Base-by-base conservation (phyloP, 2,329 filamentous ascomycete genomes). In the Phaeosphaeriaceae sp. region DNA sequence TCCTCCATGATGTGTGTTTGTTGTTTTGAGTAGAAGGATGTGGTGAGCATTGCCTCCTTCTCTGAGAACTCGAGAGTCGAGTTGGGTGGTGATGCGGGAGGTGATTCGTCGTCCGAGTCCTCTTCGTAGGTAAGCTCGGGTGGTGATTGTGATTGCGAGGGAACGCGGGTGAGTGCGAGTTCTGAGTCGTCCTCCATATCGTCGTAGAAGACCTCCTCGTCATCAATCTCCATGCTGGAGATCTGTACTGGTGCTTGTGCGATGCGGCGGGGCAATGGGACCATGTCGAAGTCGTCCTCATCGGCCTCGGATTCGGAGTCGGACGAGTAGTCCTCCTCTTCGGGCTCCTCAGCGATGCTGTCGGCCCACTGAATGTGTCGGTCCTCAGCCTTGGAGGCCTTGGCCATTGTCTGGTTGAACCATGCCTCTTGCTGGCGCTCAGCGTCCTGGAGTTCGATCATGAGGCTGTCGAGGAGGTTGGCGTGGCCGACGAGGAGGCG, bases 361-460 rank as follows among this genome's bases (percentile, higher is more conserved):
- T 96, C 91, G 73, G 91, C 91, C 92, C 92, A 97, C 84, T 94
- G 90, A 69, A 96, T 88, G 81, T 91, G 91, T 77, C 86, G 87
- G 62, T 91, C 86, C 67, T 89, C 84, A 27, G 77, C 67, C 74
- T 79, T 85, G 76, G 84, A 84, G 68, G 91, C 91, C 73, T 90
- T 91, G 77, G 87, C 89, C 80, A 97, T 91, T 62, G 92, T 95
- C 79, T 93, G 90, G 87, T 97, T 96, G 89, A 97, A 98, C 93
- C 93, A 97, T 67, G 88, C 89, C 81, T 98, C 94, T 81, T 98
- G 95, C 80, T 97, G 93, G 71, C 89, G 88, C 85, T 98, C 95
- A 75, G 94, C 94, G 58, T 96, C 92, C 79, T 93, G 91, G 58
- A 99, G 91, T 69, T 95, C 87, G 62, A 89, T 79, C 95, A 98